Base-by-base conservation (phyloP, 2,329 filamentous ascomycete genomes). In the Beauveria pseudobassiana region DNA sequence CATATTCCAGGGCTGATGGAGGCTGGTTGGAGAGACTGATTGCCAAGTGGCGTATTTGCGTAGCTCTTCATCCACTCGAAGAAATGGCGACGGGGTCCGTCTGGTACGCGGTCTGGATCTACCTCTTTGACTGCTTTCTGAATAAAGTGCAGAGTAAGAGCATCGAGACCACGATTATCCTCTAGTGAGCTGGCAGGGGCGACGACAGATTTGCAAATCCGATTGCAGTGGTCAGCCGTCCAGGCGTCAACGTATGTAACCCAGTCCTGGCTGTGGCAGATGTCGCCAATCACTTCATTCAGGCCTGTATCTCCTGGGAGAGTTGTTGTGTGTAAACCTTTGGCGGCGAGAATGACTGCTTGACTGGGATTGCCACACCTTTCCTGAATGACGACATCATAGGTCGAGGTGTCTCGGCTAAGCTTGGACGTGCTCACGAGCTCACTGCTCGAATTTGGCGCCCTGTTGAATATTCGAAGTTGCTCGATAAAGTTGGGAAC, bases 51-150 rank as follows among this genome's bases (percentile, higher is more conserved):
- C 10, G 43, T 46, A 1, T 46, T 14, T 24, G 43, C 43, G 10
- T 24, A 46, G 20, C n/a, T 46, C 45, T 58, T 24, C 60, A 62
- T 62, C 60, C 60, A 62, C 18, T 49, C 30, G 46, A 57, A 52
- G 42, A 48, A 62, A 49, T 57, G 34, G 14, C 53, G 60, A 10
- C 53, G 53, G 16, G 46, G 52, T 34, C 52, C 60, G 16, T 34
- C 43, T 22, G 60, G 34, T 20, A 62, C 43, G 16, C 49, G 14
- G 16, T 49, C 60, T 12, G 53, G 52, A n/a, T 22, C 28, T 10
- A 62, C 51, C 42, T 57, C 52, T 45, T 58, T 57, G 52, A 62
- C 30, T 51, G 60, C 53, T 40, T 34, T 50, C 18, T 45, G 45
- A 14, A 62, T 40, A 48, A 55, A 55, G 14, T 55, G 34, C 16